Conservation (phyloP, 352 stramenopile genomes). For the Globisporangium parvum region DNA sequence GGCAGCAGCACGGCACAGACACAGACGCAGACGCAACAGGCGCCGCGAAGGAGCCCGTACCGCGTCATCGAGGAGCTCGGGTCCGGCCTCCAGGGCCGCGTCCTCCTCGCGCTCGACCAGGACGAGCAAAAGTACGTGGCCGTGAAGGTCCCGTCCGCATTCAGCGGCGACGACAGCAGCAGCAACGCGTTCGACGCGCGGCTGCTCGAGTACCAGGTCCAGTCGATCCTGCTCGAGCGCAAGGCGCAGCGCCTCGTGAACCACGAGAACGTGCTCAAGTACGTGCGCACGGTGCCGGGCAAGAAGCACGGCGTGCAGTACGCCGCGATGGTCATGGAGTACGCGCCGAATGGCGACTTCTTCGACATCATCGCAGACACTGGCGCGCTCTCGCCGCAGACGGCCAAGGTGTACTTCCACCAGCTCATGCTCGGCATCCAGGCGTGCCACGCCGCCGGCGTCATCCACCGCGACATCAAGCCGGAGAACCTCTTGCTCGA, state of each 20-base stretch:
- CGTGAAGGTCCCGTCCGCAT: slow-evolving; percentile 63
- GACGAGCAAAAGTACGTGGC: slow-evolving; percentile 39
- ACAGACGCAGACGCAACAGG: neutral
- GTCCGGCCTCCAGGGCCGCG: slow-evolving; percentile 54
- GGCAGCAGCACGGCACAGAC: too few species aligned
- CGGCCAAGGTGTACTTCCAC: slow-evolving; percentile 66
- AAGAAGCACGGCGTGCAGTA: slow-evolving; percentile 39
- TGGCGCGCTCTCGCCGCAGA: slow-evolving; percentile 46
- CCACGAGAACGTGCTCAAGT: slow-evolving; percentile 56
- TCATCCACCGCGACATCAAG: slow-evolving; percentile 86
- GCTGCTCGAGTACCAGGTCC: slow-evolving; percentile 54
- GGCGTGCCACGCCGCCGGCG: slow-evolving; percentile 60
- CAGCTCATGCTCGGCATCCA: slow-evolving; percentile 69
- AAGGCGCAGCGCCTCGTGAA: slow-evolving; percentile 43
- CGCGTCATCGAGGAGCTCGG: slow-evolving; percentile 51
- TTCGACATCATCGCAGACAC: slow-evolving; percentile 78
- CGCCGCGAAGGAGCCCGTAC: slow-evolving; percentile 26
- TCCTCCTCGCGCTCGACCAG: slow-evolving; percentile 54
- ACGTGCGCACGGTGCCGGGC: slow-evolving; percentile 32
- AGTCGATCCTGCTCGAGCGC: slow-evolving; percentile 57
- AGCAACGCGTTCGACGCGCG: slow-evolving; percentile 20
- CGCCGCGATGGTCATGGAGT: slow-evolving; percentile 74
- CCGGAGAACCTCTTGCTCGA: slow-evolving; percentile 88
- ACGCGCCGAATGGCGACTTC: slow-evolving; percentile 69
- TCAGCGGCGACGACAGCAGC: slow-evolving; percentile 18